Evolutionary conservation across 2,329 filamentous ascomycete species (phyloP).

Genomic region (Aspergillus intermedius): DNA sequence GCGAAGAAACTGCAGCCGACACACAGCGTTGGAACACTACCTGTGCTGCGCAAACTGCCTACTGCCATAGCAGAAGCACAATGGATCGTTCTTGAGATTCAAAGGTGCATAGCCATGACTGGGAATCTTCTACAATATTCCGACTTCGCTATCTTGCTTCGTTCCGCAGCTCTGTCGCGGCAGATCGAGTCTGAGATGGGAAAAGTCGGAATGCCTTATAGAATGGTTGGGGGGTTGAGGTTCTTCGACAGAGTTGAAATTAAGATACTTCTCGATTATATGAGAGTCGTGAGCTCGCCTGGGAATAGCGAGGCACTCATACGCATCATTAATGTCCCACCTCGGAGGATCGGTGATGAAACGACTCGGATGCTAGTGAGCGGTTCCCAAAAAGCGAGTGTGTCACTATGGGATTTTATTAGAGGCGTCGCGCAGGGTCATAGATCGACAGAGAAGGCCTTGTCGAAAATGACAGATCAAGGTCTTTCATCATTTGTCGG

Average conservation of each 20-base stretch:
- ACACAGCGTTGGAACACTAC: slow-evolving; percentile 70
- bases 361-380: slow-evolving; percentile 69
- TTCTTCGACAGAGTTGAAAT: slow-evolving; percentile 92
- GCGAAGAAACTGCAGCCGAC: slow-evolving; percentile 73
- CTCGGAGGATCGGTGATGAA: slow-evolving; percentile 70
- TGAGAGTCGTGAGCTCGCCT: slow-evolving; percentile 76
- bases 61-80: slow-evolving; percentile 67
- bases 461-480: slow-evolving; percentile 50
- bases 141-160: slow-evolving; percentile 81
- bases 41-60: slow-evolving; percentile 70
- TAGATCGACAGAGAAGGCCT: slow-evolving; percentile 45
- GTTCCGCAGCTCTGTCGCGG: slow-evolving; percentile 73
- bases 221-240: slow-evolving; percentile 82
- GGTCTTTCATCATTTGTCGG: slow-evolving; percentile 55
- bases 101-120: slow-evolving; percentile 62
- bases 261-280: slow-evolving; percentile 79
- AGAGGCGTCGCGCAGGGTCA: slow-evolving; percentile 52
- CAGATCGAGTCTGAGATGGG: slow-evolving; percentile 79
- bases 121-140: slow-evolving; percentile 65
- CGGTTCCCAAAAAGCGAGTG: slow-evolving; percentile 64
- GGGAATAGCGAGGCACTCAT: slow-evolving; percentile 80
- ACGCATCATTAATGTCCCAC: slow-evolving; percentile 76
- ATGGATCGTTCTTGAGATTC: slow-evolving; percentile 84
- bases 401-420: slow-evolving; percentile 71
- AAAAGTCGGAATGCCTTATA: slow-evolving; percentile 75